These are phyloP conservation scores for Raddia guianensis DNA, from an alignment of 176 grass and related monocot species.

Conservation along the genomic window DNA sequence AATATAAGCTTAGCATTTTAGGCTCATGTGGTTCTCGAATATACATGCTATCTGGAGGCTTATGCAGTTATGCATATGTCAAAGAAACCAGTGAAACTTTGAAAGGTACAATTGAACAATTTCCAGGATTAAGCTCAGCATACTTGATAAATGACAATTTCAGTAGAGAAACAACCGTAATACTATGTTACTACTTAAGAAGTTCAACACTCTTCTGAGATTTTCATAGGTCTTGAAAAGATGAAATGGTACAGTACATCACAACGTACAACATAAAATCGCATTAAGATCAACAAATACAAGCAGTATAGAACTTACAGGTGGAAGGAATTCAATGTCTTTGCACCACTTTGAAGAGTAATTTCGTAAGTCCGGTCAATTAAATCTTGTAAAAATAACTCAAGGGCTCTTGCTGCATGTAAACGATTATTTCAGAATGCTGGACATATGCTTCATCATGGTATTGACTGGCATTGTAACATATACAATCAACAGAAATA, in stretches of 20 bases:
- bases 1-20: constrained; percentile 17
- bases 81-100: neutral
- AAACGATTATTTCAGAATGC: constrained; percentile 32
- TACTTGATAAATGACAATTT: neutral
- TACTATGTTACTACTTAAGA: neutral
- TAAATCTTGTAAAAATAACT: constrained; percentile 99
- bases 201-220: neutral
- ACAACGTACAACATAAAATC: neutral
- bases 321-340: constrained; percentile 97
- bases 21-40: constrained; percentile 16
- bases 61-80: neutral
- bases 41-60: neutral
- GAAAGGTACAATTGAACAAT: neutral
- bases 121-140: neutral
- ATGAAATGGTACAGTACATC: constrained; percentile 27
- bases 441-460: constrained; percentile 32
- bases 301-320: constrained; percentile 62
- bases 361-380: constrained; percentile 90
- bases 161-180: neutral
- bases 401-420: constrained; percentile 87
- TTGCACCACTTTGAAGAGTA: constrained; percentile 96
- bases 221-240: constrained; percentile 17
- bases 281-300: neutral
- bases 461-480: constrained; percentile 7
- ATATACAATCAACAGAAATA: constrained; percentile 11